Base-by-base conservation (phyloP, 768 basidiomycete genomes). In the Amanita pseudoporphyria region DNA sequence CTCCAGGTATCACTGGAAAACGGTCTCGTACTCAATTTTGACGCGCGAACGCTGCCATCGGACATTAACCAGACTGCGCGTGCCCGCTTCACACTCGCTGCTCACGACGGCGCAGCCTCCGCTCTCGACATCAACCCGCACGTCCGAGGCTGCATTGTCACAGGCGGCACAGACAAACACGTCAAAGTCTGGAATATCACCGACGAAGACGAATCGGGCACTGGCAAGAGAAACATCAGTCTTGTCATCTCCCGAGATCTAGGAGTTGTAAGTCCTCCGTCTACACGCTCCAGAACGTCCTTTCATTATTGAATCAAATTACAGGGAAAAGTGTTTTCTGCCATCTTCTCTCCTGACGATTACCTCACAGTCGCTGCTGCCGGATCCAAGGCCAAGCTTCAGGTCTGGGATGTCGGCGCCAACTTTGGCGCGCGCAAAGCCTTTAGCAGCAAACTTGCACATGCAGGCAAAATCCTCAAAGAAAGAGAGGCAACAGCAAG, bases 241-340 rank as follows among this genome's bases (percentile, higher is more conserved):
- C 71, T 95, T 54, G 90, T 92, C 14, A 83, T 82, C 3, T 87
- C 87, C 9, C 68, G 93, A 50, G 93, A 99, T 66, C 74, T 99
- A 18, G 93, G 92, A 31, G 80, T 98, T 42, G 94, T 96, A 68
- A 21, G 80, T 45, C 30, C 39, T 47, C 38, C 16, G 10, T 28
- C 50, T 37, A 28, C 24, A 18, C 10, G 37, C 45, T 42, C 30
- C 48, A 37, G 18, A 16, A 12, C 44, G 9, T 44, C 9, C 16
- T 45, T 32, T 38, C 24, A 33, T 6, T 13, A 2, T 47, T 47
- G 10, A 52, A 47, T 57, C 37, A 30, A 30, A 28, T 12, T 51
- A 41, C 54, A 96, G 94, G 96, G 96, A 67, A 95, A 95, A 72
- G 90, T 98, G 6, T 99, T 99, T 68, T 87, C 93, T 5, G 74